Evolutionary conservation across 2,329 filamentous ascomycete species (phyloP), one percentile per base, ranked within the genome.

Genomic region (Alternaria incomplexa): DNA sequence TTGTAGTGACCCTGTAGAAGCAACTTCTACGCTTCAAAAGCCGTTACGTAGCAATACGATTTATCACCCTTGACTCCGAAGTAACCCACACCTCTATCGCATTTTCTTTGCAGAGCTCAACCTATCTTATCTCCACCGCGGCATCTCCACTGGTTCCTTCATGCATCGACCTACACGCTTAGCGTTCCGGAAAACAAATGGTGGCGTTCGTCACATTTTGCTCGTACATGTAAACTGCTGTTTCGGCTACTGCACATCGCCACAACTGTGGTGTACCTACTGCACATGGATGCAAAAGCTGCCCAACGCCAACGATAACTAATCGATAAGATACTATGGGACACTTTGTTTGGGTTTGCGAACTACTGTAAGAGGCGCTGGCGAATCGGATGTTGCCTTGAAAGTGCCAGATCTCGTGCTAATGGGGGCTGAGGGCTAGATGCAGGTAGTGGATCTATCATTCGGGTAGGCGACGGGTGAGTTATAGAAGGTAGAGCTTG

Each of bases 191-290:
- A 22, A 36, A 25, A 32, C 20, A 15, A 10, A 32, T 9, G 48
- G 25, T 48, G 45, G 48, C 48, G 48, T 52, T 36, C 20, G 13
- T 23, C 30, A 52, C 28, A 17, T 20, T 40, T 40, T 48, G 45
- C 45, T 48, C 15, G 15, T 28, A 43, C 28, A 26, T 23, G 48
- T 32, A 22, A 13, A 23, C 46, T 20, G 36, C 10, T 20, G 56
- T 58, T 51, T 58, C 46, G 47, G 46, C 56, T 51, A 51, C 56
- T 51, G 45, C 56, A 51, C 43, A 17, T 32, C 13, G 56, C 46
- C 56, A 51, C 55, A 28, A 12, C 32, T 58, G 11, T 44, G 23
- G 17, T 40, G 46, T 44, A 23, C 13, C 32, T 28, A 44, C 25
- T 28, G 15, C 17, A 23, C 30, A 30, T 23, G 15, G 20, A 23